phyloP scores from a whole-genome alignment of 208 protist species.

The Crithidia mellificae region DNA sequence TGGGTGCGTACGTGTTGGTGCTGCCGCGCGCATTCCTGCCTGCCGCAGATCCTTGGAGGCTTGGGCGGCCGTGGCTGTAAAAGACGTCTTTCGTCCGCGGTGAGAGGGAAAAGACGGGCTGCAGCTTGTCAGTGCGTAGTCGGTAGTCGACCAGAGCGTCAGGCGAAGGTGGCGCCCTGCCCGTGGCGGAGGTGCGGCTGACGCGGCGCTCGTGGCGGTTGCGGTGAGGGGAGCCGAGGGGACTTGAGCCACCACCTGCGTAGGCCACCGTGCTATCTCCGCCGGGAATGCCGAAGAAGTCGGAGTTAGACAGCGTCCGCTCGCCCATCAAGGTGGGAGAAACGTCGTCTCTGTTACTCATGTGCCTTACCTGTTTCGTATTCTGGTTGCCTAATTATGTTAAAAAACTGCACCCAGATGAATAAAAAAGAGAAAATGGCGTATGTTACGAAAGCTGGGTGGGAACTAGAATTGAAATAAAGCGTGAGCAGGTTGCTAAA shows the following conservation, averaged over 20 bases:
- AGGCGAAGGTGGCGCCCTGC: background rate
- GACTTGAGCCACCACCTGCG: background rate
- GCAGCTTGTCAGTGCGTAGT: background rate
- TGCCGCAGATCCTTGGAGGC: background rate
- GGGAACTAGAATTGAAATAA: too few relatives aligned
- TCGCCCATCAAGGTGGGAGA: background rate
- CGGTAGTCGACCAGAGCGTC: conserved; percentile 8
- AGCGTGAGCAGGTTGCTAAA: too few relatives aligned
- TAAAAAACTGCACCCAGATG: background rate
- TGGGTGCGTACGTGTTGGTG: too few relatives aligned
- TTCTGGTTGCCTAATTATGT: background rate
- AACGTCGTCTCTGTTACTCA: background rate
- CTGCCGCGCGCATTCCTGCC: too few relatives aligned
- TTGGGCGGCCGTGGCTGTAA: background rate
- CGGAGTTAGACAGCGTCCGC: background rate
- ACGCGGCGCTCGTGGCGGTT: background rate
- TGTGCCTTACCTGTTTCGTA: background rate
- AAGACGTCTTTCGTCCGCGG: background rate
- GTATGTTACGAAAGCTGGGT: background rate
- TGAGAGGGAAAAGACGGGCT: background rate
- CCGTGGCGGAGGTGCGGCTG: background rate
- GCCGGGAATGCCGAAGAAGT: conserved; percentile 4
- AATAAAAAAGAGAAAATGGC: too few relatives aligned
- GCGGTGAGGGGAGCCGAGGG: background rate
- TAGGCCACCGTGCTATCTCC: background rate